A percentile compares a stretch with the other conserved stretches of the same genome.
Conservation (phyloP, 371 early-diverging fungal species). For the Haplosporangium sp. region DNA sequence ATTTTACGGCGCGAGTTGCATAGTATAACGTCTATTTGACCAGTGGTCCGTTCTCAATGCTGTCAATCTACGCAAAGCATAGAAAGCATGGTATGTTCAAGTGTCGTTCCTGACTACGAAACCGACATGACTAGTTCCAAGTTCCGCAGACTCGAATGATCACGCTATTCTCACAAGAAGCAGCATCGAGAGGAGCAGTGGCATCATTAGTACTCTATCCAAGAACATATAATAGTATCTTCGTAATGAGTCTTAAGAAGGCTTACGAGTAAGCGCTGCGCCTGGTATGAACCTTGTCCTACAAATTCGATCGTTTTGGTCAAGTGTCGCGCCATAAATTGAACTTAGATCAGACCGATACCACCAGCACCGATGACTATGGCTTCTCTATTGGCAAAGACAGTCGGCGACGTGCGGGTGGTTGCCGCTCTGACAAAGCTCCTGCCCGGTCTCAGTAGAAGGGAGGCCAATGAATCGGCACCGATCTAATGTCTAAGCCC, state of each 20-base stretch:
- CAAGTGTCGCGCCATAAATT: conserved; percentile 47
- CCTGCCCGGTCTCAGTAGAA: conserved; percentile 45
- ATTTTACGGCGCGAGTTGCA: too few species aligned
- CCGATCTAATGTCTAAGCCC: conserved; percentile 29
- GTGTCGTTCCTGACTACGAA: neutral
- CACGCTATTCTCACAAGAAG: conserved; percentile 14
- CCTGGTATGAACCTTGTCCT: conserved; percentile 33
- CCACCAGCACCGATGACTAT: conserved; percentile 49
- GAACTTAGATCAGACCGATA: conserved; percentile 43
- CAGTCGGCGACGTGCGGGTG: conserved; percentile 30
- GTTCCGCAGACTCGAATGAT: conserved; percentile 44
- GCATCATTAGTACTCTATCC: neutral
- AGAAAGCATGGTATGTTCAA: too few species aligned
- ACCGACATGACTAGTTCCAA: conserved; percentile 29
- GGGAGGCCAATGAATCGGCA: conserved; percentile 31
- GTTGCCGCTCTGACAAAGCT: conserved; percentile 39
- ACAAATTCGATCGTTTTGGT: conserved; percentile 50
- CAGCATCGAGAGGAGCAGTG: neutral
- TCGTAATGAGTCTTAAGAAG: neutral
- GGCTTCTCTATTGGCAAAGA: conserved; percentile 32
- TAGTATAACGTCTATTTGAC: too few species aligned
- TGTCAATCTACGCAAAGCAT: too few species aligned
- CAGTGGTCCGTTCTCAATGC: too few species aligned
- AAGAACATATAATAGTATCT: neutral
- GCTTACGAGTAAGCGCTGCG: conserved; percentile 42